phyloP scores from a whole-genome alignment of 352 stramenopile genomes.

The Phytophthora melonis region DNA sequence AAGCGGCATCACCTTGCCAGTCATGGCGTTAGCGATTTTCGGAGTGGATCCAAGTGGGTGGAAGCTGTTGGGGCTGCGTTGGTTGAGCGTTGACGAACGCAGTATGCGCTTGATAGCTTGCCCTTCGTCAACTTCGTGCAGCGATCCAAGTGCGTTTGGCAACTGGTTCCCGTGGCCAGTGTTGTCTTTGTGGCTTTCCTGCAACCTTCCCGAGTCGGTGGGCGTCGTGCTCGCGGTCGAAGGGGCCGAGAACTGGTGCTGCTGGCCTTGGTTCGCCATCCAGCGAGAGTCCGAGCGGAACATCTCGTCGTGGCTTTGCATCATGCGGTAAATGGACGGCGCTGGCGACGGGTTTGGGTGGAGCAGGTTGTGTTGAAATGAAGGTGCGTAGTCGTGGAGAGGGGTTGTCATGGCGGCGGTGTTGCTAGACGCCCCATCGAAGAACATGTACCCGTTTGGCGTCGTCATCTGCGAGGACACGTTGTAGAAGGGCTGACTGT shows the following conservation, averaged over 20 bases:
- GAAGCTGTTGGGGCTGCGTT: constrained; percentile 1
- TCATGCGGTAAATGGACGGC: constrained; percentile 27
- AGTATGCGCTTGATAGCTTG: constrained; percentile 32
- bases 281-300: constrained; percentile 15
- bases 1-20: constrained; percentile 11
- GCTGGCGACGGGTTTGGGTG: constrained; percentile 12
- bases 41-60: background rate
- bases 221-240: constrained; percentile 21
- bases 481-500: constrained; percentile 30
- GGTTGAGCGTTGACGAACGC: constrained; percentile 27
- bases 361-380: constrained; percentile 30
- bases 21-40: constrained; percentile 12
- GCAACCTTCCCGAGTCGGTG: background rate
- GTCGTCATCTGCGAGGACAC: constrained; percentile 18
- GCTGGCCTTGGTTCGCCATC: constrained; percentile 22
- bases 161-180: constrained; percentile 12
- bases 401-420: constrained; percentile 7
- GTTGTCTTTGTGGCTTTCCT: background rate
- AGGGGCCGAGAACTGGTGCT: constrained; percentile 19
- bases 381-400: constrained; percentile 21
- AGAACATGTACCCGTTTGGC: constrained; percentile 22
- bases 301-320: constrained; percentile 27
- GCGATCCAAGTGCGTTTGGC: background rate
- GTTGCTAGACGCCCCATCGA: constrained; percentile 15
- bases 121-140: constrained; percentile 11